Evolutionary conservation across 495 filamentous ascomycete species (phyloP).

Genomic region (Tuber indicum): DNA sequence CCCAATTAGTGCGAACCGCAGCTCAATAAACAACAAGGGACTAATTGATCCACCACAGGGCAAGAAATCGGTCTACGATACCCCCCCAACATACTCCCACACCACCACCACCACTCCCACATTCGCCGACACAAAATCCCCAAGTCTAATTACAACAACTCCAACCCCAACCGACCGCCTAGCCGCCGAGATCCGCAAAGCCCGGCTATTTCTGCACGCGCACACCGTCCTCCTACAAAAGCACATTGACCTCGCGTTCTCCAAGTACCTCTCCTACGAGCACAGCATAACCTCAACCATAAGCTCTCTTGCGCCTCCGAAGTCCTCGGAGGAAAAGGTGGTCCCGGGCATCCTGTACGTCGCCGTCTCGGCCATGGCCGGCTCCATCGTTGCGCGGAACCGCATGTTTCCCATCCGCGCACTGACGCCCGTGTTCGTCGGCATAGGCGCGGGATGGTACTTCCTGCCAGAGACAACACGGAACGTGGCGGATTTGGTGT

Average conservation of each 20-base stretch:
- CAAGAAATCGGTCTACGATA: conserved; percentile 87
- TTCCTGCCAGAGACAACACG: conserved; percentile 71
- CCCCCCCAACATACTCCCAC: conserved; percentile 47
- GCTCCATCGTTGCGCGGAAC: conserved; percentile 79
- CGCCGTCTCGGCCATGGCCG: conserved; percentile 84
- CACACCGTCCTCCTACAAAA: conserved; percentile 67
- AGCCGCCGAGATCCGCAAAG: conserved; percentile 70
- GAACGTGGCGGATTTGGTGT: conserved; percentile 75
- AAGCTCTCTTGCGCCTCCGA: conserved; percentile 74
- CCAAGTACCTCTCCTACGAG: conserved; percentile 69
- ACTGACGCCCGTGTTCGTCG: conserved; percentile 62
- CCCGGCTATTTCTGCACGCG: conserved; percentile 71
- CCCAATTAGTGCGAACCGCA: not conserved
- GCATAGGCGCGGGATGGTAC: conserved; percentile 64
- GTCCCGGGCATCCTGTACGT: conserved; percentile 84
- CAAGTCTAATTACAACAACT: conserved; percentile 5
- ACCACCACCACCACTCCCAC: conserved; percentile 27
- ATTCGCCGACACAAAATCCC: not conserved
- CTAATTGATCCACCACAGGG: conserved; percentile 15
- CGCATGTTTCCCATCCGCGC: conserved; percentile 71
- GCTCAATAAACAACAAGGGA: not conserved
- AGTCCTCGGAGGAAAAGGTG: conserved; percentile 71
- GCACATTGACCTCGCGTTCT: conserved; percentile 67
- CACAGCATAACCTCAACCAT: conserved; percentile 77
- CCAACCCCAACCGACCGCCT: conserved; percentile 81